Percentiles rank a stretch among this genome's conserved stretches.
Evolutionary conservation across 768 basidiomycete species (phyloP).

Genomic region (Boletus tomentosulus): DNA sequence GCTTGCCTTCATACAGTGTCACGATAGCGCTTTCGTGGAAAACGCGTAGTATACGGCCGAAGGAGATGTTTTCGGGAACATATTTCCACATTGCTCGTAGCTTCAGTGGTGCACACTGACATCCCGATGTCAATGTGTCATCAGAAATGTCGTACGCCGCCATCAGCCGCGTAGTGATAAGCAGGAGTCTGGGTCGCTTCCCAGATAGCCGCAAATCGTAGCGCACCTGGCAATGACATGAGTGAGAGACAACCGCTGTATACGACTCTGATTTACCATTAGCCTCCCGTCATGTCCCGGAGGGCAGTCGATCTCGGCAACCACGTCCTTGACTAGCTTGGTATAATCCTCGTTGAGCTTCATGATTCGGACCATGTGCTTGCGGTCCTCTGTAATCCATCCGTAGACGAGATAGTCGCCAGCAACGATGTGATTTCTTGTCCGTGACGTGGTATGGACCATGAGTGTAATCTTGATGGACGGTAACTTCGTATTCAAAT

Average conservation of each 20-base stretch:
- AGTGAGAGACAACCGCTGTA: neutral
- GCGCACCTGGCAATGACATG: conserved; percentile 15
- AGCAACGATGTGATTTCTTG: conserved; percentile 24
- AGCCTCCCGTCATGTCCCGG: conserved; percentile 23
- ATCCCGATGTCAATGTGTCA: conserved; percentile 6
- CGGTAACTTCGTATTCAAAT: conserved; percentile 23
- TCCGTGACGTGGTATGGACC: conserved; percentile 19
- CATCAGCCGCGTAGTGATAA: conserved; percentile 28
- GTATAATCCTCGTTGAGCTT: conserved; percentile 27
- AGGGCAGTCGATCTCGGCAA: conserved; percentile 27
- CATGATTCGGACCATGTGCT: conserved; percentile 28
- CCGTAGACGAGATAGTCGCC: conserved; percentile 28
- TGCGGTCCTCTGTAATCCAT: conserved; percentile 29
- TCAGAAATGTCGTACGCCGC: conserved; percentile 28
- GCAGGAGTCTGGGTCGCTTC: conserved; percentile 19
- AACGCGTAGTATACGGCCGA: conserved; percentile 26
- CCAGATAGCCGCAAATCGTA: conserved; percentile 29
- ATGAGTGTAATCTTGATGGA: conserved; percentile 24
- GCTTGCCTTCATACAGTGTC: conserved; percentile 23
- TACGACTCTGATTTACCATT: conserved; percentile 14
- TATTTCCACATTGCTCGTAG: conserved; percentile 18
- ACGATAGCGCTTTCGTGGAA: conserved; percentile 26
- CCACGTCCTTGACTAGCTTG: conserved; percentile 16
- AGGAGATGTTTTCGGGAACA: conserved; percentile 20
- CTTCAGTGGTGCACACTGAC: conserved; percentile 3